phyloP scores from a whole-genome alignment of 139 green algal species.

The Dunaliella primolecta region DNA sequence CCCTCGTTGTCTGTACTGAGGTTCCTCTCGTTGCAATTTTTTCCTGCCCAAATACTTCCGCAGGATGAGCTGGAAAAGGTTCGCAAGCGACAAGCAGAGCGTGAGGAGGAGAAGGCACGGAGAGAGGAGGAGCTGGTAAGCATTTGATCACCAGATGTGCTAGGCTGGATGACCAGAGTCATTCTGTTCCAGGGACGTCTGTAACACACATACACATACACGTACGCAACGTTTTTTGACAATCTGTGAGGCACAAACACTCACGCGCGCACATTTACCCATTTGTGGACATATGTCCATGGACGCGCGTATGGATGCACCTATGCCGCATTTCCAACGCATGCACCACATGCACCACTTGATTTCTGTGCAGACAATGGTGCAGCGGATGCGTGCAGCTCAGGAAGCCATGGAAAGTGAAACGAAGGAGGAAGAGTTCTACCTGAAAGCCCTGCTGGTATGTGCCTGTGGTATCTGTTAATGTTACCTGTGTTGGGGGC shows the following conservation, averaged over 20 bases:
- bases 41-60: neutral
- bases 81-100: slow-evolving; percentile 79
- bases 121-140: slow-evolving; percentile 83
- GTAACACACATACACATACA: too few relatives aligned
- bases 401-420: slow-evolving; percentile 78
- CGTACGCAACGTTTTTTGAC: too few relatives aligned
- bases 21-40: too few relatives aligned
- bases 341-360: neutral
- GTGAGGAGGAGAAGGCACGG: slow-evolving; percentile 72
- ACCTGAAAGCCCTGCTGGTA: slow-evolving; percentile 47
- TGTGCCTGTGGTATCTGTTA: neutral
- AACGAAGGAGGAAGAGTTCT: slow-evolving; percentile 79
- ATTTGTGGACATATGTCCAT: too few relatives aligned
- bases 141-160: neutral
- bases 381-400: slow-evolving; percentile 66
- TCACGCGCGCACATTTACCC: too few relatives aligned
- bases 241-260: too few relatives aligned
- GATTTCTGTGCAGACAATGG: slow-evolving; percentile 8
- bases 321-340: neutral
- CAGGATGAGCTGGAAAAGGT: slow-evolving; percentile 90
- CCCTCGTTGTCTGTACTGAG: too few relatives aligned
- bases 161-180: neutral
- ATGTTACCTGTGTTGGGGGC: neutral
- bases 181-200: too few relatives aligned
- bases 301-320: too few relatives aligned